These are phyloP conservation scores for Eremochloa ophiuroides DNA, from an alignment of 176 grass and related monocot species.

Conservation along the genomic window DNA sequence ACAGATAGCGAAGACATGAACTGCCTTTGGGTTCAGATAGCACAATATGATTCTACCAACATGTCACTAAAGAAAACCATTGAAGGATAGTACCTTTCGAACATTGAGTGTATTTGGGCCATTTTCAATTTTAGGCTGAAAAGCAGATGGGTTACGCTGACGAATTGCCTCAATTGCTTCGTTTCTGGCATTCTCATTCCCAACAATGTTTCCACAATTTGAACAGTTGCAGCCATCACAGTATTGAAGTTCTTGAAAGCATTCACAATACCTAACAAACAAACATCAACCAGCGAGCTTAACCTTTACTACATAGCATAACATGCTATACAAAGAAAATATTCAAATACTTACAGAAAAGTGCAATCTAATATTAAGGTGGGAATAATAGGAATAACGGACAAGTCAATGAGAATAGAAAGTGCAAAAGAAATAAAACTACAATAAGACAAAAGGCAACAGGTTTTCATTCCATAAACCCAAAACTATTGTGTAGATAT, in stretches of 20 bases:
- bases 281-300: conserved; percentile 15
- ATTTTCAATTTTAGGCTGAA: conserved; percentile 76
- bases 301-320: conserved; percentile 2
- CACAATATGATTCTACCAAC: background rate
- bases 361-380: background rate
- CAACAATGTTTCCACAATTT: conserved; percentile 54
- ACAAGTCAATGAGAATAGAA: background rate
- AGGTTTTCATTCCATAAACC: background rate
- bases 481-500: background rate
- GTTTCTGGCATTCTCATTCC: conserved; percentile 49
- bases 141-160: conserved; percentile 61
- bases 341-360: conserved; percentile 8
- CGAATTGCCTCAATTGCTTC: conserved; percentile 51
- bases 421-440: background rate
- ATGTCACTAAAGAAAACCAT: conserved; percentile 12
- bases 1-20: background rate
- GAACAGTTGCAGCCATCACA: conserved; percentile 71
- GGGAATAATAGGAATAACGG: conserved; percentile 2
- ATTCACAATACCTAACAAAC: conserved; percentile 68
- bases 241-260: conserved; percentile 61
- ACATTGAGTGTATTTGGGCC: conserved; percentile 29
- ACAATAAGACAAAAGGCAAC: background rate
- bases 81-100: conserved; percentile 37
- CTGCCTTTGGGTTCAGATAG: background rate
- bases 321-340: conserved; percentile 10